These are phyloP conservation scores for Xylariales sp. DNA, from an alignment of 2,329 filamentous ascomycete genomes.

Conservation along the genomic window DNA sequence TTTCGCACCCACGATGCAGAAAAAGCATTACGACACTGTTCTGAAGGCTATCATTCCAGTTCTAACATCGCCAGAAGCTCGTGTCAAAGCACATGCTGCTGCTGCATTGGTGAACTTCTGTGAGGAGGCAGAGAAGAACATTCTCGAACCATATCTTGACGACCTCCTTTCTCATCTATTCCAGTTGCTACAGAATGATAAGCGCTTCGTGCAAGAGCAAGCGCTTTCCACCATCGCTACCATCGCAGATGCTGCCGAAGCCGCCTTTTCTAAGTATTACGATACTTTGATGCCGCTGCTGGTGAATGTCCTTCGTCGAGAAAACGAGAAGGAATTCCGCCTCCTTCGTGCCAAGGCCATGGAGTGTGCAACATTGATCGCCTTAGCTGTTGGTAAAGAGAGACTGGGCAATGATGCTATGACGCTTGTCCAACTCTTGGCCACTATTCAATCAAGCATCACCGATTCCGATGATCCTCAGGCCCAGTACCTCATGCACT, in stretches of 20 bases:
- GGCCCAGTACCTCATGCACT: constrained; percentile 95
- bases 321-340: constrained; percentile 90
- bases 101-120: constrained; percentile 99
- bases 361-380: constrained; percentile 97
- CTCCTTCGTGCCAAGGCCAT: constrained; percentile 94
- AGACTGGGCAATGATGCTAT: constrained; percentile 85
- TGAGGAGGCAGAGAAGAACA: constrained; percentile 90
- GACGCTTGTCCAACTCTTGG: constrained; percentile 81
- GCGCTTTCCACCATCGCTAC: constrained; percentile 96
- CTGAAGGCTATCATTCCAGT: constrained; percentile 91
- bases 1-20: constrained; percentile 96
- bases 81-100: constrained; percentile 94
- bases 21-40: constrained; percentile 85
- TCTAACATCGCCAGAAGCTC: constrained; percentile 80
- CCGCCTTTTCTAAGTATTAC: constrained; percentile 93
- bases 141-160: constrained; percentile 89
- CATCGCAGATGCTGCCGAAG: constrained; percentile 96
- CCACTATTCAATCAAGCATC: constrained; percentile 80
- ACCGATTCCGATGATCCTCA: constrained; percentile 92
- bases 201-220: constrained; percentile 96
- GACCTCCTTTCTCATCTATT: constrained; percentile 81
- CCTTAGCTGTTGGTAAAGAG: constrained; percentile 89
- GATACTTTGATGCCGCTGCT: constrained; percentile 92
- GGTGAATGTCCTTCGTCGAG: constrained; percentile 81
- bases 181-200: constrained; percentile 81